These are phyloP conservation scores for Rhinocladiella mackenziei DNA, from an alignment of 2,329 filamentous ascomycete species.

Conservation along the genomic window DNA sequence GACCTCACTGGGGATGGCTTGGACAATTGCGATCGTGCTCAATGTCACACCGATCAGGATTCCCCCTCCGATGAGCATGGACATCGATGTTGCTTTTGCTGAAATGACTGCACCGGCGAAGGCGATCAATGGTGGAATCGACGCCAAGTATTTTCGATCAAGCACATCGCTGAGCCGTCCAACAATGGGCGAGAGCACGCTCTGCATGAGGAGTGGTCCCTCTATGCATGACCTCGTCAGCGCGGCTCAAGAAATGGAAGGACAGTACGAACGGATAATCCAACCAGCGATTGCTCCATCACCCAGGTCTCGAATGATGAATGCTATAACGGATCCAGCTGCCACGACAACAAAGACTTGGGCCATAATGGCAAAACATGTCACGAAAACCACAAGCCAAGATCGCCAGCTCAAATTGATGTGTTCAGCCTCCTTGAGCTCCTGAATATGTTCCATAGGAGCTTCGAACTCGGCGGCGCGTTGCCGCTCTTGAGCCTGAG, in stretches of 20 bases:
- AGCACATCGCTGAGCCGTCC: conserved; percentile 56
- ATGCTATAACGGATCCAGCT: conserved; percentile 54
- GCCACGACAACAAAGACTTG: conserved; percentile 56
- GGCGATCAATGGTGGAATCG: conserved; percentile 51
- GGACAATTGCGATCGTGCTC: conserved; percentile 52
- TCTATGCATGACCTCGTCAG: conserved; percentile 29
- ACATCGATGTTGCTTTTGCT: conserved; percentile 54
- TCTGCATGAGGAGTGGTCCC: conserved; percentile 57
- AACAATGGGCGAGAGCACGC: conserved; percentile 53
- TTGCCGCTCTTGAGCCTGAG: conserved; percentile 8
- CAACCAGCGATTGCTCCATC: conserved; percentile 50
- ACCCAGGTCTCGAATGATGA: conserved; percentile 54
- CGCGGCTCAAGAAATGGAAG: neutral
- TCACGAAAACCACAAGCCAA: conserved; percentile 50
- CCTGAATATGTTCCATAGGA: conserved; percentile 21
- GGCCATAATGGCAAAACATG: conserved; percentile 51
- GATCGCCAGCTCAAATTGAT: conserved; percentile 54
- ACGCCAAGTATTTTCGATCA: conserved; percentile 52
- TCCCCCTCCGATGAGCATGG: conserved; percentile 54
- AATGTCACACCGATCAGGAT: conserved; percentile 55
- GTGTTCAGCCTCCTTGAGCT: conserved; percentile 34
- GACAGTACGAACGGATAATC: conserved; percentile 46
- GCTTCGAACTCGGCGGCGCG: conserved; percentile 21
- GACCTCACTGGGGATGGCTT: conserved; percentile 56
- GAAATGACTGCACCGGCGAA: conserved; percentile 53